These are phyloP conservation scores for Taphrina confusa DNA, from an alignment of 1,139 yeast genomes.

Conservation along the genomic window DNA sequence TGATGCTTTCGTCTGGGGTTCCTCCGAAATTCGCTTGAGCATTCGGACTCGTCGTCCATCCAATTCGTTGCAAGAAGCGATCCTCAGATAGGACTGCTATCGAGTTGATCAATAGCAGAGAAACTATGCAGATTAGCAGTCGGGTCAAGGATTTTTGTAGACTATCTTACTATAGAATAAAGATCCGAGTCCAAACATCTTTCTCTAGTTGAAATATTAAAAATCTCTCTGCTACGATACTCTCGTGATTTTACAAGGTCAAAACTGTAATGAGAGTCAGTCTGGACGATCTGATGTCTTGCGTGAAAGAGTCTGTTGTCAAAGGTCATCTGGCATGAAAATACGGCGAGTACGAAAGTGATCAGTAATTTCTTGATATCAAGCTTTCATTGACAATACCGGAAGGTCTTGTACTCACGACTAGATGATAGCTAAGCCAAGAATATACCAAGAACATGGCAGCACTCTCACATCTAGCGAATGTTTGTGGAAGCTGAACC, in stretches of 20 bases:
- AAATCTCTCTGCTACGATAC: neutral
- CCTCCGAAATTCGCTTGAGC: conserved; percentile 20
- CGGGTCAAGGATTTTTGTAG: neutral
- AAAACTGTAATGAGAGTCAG: too few species aligned
- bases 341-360: neutral
- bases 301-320: too few species aligned
- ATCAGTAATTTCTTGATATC: too few species aligned
- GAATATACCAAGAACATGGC: too few species aligned
- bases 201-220: neutral
- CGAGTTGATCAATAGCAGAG: conserved; percentile 68
- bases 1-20: conserved; percentile 27
- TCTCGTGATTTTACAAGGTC: too few species aligned
- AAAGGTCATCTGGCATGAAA: too few species aligned
- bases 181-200: conserved; percentile 71
- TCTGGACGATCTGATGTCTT: too few species aligned
- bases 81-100: conserved; percentile 82
- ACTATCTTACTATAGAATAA: conserved; percentile 57
- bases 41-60: conserved; percentile 21
- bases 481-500: too few species aligned
- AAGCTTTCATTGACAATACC: too few species aligned
- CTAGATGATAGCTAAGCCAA: too few species aligned
- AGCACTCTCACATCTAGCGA: too few species aligned
- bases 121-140: conserved; percentile 35
- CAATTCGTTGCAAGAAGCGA: conserved; percentile 66
- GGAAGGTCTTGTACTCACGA: too few species aligned